Base-by-base conservation (phyloP, 306 rosid species). In the Casuarina glauca region DNA sequence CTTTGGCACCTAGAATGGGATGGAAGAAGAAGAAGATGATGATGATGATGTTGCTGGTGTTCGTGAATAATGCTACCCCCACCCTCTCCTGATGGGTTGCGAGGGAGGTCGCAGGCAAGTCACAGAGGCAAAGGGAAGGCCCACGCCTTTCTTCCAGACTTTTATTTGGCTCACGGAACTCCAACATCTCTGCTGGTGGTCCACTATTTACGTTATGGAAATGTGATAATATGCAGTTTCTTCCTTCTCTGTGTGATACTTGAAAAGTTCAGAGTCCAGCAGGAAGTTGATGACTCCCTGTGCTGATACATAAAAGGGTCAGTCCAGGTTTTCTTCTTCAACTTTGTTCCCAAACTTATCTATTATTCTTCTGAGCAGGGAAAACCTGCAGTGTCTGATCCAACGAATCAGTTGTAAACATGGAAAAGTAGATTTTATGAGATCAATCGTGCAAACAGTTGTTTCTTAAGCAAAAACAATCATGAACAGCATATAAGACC, bases 41-140 rank as follows among this genome's bases (percentile, higher is more conserved):
- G 87, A 74, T 9, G 85, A 75, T 36, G 77, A 71, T 16, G 42
- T 36, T 42, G 43, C 36, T 12, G 50, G 50, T 46, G 50, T 58
- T 51, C 42, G 60, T 69, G 71, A 26, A 54, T n/a, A 69, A 36
- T 20, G 69, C 78, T 72, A 43, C 82, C 82, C 88, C 79, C 76
- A 72, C 58, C 82, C 75, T 51, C 84, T 69, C 52, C 41, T 84
- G 67, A 74, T 76, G 80, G 57, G 81, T 79, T 57, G 88, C 64
- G 86, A 76, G 86, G 58, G 73, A 79, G 54, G 80, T 13, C 73
- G 78, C 82, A 79, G 97, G 97, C 97, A 91, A 91, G 85, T 89
- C 94, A 86, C 63, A 55, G 51, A 80, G 92, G 94, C 97, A 88
- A 69, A 88, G 90, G 94, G 97, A 79, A 89, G 94, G 97, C 88